phyloP scores from a whole-genome alignment of 345 rosid genomes.

The Moringa oleifera region DNA sequence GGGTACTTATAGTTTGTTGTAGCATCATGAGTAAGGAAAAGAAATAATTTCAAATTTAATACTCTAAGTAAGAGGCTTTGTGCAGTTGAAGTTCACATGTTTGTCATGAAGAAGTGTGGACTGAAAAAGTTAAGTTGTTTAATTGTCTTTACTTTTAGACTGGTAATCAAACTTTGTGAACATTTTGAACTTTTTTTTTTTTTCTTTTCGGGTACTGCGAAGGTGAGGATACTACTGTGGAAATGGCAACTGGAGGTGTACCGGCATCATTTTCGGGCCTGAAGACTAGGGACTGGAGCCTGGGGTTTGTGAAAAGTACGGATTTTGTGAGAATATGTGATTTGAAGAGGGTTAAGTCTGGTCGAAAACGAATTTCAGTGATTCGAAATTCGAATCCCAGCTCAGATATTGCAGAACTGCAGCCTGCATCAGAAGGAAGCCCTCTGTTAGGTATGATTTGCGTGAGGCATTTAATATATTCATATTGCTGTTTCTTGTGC shows the following conservation, averaged over 20 bases:
- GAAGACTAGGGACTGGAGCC: slow-evolving; percentile 46
- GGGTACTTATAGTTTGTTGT: too few relatives aligned
- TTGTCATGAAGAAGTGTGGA: too few relatives aligned
- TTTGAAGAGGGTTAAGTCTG: slow-evolving; percentile 43
- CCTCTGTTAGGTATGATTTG: slow-evolving; percentile 64
- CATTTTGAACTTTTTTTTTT: too few relatives aligned
- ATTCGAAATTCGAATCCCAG: slow-evolving; percentile 60
- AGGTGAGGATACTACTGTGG: slow-evolving; percentile 20
- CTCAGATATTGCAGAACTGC: slow-evolving; percentile 63
- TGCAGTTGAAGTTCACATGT: too few relatives aligned
- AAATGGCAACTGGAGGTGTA: slow-evolving; percentile 75
- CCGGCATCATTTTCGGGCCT: slow-evolving; percentile 65
- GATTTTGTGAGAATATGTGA: slow-evolving; percentile 64
- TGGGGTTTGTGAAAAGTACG: slow-evolving; percentile 54
- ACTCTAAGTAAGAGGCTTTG: too few relatives aligned
- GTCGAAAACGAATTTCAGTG: slow-evolving; percentile 40
- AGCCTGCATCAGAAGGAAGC: slow-evolving; percentile 83
- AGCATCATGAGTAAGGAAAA: too few relatives aligned
- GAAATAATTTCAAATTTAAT: too few relatives aligned
- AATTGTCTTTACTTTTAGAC: too few relatives aligned
- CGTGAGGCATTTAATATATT: too few relatives aligned
- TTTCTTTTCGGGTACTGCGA: background rate
- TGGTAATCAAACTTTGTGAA: too few relatives aligned
- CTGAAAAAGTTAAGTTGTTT: too few relatives aligned
- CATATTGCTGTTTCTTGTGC: background rate